Conservation (phyloP, 2,329 filamentous ascomycete species). For the Penicillium expansum region DNA sequence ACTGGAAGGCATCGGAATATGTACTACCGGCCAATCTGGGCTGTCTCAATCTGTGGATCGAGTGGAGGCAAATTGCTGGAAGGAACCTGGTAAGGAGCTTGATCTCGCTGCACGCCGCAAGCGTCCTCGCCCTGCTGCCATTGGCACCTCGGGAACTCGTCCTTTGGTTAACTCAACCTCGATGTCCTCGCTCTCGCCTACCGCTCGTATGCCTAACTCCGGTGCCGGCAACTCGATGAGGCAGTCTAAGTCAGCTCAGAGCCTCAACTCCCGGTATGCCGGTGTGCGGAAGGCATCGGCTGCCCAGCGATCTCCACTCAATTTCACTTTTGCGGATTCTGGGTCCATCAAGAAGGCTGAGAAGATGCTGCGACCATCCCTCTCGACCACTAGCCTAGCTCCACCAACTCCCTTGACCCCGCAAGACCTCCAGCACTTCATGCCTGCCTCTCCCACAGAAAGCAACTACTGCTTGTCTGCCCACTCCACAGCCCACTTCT, state of each 20-base stretch:
- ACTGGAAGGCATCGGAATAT: conserved; percentile 38
- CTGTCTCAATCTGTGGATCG: conserved; percentile 29
- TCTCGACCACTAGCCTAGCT: conserved; percentile 37
- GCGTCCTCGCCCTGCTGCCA: conserved; percentile 46
- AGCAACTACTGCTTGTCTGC: conserved; percentile 38
- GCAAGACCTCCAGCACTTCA: conserved; percentile 42
- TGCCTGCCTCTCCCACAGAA: conserved; percentile 41
- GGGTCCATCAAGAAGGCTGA: conserved; percentile 39
- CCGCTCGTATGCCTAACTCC: conserved; percentile 34
- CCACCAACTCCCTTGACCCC: conserved; percentile 46
- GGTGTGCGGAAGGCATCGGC: conserved; percentile 48
- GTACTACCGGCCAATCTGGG: conserved; percentile 23
- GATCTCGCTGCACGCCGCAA: conserved; percentile 49
- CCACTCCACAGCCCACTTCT: conserved; percentile 35
- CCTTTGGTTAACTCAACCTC: conserved; percentile 40
- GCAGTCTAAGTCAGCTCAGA: conserved; percentile 48
- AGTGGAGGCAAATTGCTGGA: conserved; percentile 32
- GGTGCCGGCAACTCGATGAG: conserved; percentile 40
- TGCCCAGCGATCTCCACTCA: conserved; percentile 48
- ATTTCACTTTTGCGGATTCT: conserved; percentile 46
- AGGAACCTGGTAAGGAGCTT: conserved; percentile 41
- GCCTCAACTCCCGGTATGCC: conserved; percentile 45
- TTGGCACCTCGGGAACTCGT: conserved; percentile 43
- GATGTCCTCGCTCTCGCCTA: conserved; percentile 45
- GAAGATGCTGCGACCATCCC: conserved; percentile 33